These are phyloP conservation scores for Xerophyta viscosa DNA, from an alignment of 106 monocot species.

Conservation along the genomic window DNA sequence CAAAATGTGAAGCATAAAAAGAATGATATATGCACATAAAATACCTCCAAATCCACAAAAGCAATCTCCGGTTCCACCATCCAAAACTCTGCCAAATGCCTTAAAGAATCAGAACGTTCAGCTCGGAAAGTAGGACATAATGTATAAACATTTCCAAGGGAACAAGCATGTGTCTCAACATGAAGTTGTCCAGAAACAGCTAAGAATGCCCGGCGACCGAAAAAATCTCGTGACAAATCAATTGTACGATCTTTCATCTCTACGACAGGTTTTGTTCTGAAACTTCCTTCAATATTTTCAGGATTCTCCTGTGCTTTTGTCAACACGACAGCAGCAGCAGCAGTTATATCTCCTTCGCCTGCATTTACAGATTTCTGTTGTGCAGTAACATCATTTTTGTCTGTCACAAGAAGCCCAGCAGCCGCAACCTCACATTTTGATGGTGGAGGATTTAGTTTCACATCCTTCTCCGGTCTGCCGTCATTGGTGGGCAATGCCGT, in stretches of 20 bases:
- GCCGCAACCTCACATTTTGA: constrained; percentile 64
- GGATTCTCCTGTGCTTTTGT: constrained; percentile 62
- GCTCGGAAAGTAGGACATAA: constrained; percentile 97
- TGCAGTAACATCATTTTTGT: constrained; percentile 60
- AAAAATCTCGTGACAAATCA: constrained; percentile 74
- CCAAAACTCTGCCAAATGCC: constrained; percentile 98
- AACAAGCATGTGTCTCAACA: constrained; percentile 88
- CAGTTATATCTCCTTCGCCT: constrained; percentile 39
- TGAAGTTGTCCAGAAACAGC: constrained; percentile 93
- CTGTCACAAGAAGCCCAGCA: constrained; percentile 50
- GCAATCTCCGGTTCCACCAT: constrained; percentile 98
- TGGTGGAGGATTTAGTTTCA: constrained; percentile 64
- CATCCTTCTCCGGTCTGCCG: constrained; percentile 68
- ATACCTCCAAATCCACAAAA: constrained; percentile 86
- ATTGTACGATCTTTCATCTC: constrained; percentile 54
- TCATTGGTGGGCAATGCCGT: constrained; percentile 74
- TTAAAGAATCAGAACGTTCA: constrained; percentile 86
- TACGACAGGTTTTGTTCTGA: constrained; percentile 63
- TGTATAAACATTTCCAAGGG: constrained; percentile 89
- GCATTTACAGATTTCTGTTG: constrained; percentile 59
- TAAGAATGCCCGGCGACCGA: constrained; percentile 80
- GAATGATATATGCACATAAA: too few relatives aligned
- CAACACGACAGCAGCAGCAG: constrained; percentile 54
- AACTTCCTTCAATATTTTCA: constrained; percentile 60
- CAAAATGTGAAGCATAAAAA: too few relatives aligned